Evolutionary conservation across 805 yeast genomes (phyloP).

Genomic region (Kurtzmaniella fragi): DNA sequence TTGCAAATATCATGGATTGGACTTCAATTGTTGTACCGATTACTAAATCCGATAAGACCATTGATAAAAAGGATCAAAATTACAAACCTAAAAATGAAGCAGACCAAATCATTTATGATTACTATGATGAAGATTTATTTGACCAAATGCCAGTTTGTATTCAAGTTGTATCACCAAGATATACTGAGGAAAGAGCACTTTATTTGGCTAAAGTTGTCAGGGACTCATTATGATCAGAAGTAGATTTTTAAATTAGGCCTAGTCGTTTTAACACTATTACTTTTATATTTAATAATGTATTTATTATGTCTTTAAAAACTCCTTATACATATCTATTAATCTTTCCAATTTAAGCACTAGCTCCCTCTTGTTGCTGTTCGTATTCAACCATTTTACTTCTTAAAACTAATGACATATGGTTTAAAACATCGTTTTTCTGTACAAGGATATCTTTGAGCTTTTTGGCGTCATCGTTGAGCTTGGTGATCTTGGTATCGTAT

Average conservation of each 20-base stretch:
- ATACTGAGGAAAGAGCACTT: slow-evolving; percentile 7
- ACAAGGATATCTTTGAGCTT: slow-evolving; percentile 72
- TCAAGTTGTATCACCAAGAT: slow-evolving; percentile 5
- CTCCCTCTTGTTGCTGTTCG: slow-evolving; percentile 26
- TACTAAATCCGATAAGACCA: slow-evolving; percentile 22
- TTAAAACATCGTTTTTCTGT: slow-evolving; percentile 63
- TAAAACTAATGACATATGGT: slow-evolving; percentile 55
- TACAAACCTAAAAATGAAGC: slow-evolving; percentile 5
- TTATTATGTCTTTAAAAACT: background rate
- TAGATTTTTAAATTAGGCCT: no score
- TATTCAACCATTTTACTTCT: slow-evolving; percentile 48
- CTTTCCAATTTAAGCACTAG: background rate
- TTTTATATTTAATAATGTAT: no score
- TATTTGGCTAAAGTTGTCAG: slow-evolving; percentile 1
- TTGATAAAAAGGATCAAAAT: slow-evolving; percentile 2
- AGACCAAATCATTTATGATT: slow-evolving; percentile 6
- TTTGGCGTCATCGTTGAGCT: slow-evolving; percentile 65
- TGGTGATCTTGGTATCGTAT: slow-evolving; percentile 67
- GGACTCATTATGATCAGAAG: no score
- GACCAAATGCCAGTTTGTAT: slow-evolving; percentile 7
- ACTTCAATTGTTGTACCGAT: slow-evolving; percentile 44
- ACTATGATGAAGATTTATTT: slow-evolving; percentile 6
- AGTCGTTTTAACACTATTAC: no score
- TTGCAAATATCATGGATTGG: slow-evolving; percentile 19
- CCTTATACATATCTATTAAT: background rate